A percentile compares a stretch with the other conserved stretches of the same genome.
Conservation (phyloP, 2,329 filamentous ascomycete genomes). For the Boeremia exigua region DNA sequence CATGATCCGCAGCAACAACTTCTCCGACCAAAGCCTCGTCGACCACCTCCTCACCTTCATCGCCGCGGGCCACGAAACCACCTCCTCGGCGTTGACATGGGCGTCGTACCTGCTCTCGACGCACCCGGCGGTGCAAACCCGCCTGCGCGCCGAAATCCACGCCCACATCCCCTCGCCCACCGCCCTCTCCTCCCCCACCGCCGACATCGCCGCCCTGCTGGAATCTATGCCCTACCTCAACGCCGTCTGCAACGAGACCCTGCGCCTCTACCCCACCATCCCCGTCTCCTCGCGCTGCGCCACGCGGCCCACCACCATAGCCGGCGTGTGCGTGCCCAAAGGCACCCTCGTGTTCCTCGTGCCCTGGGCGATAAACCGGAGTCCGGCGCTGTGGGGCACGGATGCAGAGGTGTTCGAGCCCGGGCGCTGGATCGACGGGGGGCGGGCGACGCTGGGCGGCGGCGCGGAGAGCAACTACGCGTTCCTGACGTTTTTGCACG, state of each 20-base stretch:
- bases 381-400: conserved; percentile 51
- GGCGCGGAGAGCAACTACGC: conserved; percentile 49
- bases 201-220: conserved; percentile 46
- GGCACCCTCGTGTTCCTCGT: conserved; percentile 49
- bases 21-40: conserved; percentile 59
- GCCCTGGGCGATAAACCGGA: conserved; percentile 53
- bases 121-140: conserved; percentile 68
- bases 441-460: conserved; percentile 50
- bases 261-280: conserved; percentile 49
- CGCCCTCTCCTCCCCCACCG: conserved; percentile 19
- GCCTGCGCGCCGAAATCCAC: conserved; percentile 72
- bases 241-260: conserved; percentile 53
- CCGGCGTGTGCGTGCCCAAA: conserved; percentile 46
- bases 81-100: conserved; percentile 78
- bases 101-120: conserved; percentile 72
- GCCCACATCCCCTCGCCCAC: conserved; percentile 59
- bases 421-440: conserved; percentile 54
- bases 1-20: conserved; percentile 60
- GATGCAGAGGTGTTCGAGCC: conserved; percentile 52
- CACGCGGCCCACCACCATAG: conserved; percentile 41
- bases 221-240: conserved; percentile 55
- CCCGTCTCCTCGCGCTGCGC: conserved; percentile 42
- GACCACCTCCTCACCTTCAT: conserved; percentile 64
- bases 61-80: conserved; percentile 74
- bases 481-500: conserved; percentile 54